phyloP scores from a whole-genome alignment of 345 rosid genomes.

The Eucalyptus guilfoylei region DNA sequence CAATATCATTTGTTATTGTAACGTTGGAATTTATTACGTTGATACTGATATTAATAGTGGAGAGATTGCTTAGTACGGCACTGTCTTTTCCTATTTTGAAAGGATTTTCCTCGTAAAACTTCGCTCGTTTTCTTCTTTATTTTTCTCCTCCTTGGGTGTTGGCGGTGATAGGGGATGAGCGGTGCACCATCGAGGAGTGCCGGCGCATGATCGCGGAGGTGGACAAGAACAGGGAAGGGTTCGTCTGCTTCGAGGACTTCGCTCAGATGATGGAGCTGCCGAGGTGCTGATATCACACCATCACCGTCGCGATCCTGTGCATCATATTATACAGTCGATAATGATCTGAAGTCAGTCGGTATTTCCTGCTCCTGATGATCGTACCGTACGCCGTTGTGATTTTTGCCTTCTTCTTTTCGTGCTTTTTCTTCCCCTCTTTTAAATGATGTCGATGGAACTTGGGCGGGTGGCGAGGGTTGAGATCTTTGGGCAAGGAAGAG shows the following conservation, averaged over 20 bases:
- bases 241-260: slow-evolving; percentile 88
- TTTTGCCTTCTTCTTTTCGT: neutral
- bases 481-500: neutral
- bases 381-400: neutral
- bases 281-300: neutral
- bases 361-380: neutral
- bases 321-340: neutral
- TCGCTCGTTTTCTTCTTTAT: too few relatives aligned
- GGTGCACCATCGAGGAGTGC: slow-evolving; percentile 86
- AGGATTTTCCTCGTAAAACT: too few relatives aligned
- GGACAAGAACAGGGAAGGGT: slow-evolving; percentile 62
- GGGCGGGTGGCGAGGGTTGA: neutral
- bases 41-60: too few relatives aligned
- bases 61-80: rapidly evolving
- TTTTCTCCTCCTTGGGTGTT: slow-evolving; percentile 12
- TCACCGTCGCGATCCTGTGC: neutral
- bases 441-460: neutral
- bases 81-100: too few relatives aligned
- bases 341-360: neutral
- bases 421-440: neutral
- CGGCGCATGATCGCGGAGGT: slow-evolving; percentile 54
- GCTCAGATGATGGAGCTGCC: slow-evolving; percentile 59
- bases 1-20: too few relatives aligned
- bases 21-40: rapidly evolving
- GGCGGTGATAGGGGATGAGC: slow-evolving; percentile 43